These are phyloP conservation scores for Puccinellia tenuiflora DNA, from an alignment of 176 grass and related monocot species.

Conservation along the genomic window DNA sequence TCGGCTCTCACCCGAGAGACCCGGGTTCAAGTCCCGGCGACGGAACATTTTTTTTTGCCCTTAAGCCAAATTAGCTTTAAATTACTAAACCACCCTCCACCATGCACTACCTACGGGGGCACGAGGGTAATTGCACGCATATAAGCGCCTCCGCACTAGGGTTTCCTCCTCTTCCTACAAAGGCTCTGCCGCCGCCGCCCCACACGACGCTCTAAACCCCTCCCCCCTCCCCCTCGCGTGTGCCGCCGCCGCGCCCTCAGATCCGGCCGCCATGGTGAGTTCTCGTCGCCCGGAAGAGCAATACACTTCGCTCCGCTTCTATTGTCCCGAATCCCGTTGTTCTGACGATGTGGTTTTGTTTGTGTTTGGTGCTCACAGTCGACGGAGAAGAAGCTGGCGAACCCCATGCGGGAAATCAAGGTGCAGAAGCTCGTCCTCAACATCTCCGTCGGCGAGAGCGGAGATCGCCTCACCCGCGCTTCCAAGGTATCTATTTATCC, in stretches of 20 bases:
- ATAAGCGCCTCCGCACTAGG: constrained; percentile 14
- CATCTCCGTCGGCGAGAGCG: constrained; percentile 90
- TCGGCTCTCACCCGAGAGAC: constrained; percentile 99
- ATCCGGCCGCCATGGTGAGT: constrained; percentile 43
- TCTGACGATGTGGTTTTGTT: constrained; percentile 1
- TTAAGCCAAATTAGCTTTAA: fast-evolving
- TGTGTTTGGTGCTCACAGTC: constrained; percentile 33
- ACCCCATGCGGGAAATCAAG: constrained; percentile 84
- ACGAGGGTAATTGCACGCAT: background rate
- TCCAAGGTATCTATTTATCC: constrained; percentile 37
- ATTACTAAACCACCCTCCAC: background rate
- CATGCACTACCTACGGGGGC: background rate
- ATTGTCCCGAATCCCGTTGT: background rate
- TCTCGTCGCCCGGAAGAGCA: background rate
- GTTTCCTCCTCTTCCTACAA: constrained; percentile 16
- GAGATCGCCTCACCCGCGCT: constrained; percentile 77
- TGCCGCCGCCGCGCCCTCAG: background rate
- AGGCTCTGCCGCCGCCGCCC: constrained; percentile 28
- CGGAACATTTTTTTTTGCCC: constrained; percentile 1
- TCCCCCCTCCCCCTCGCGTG: background rate
- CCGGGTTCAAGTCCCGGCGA: constrained; percentile 93
- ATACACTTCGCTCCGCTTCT: background rate
- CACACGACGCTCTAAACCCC: background rate
- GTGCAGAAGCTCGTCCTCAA: constrained; percentile 86
- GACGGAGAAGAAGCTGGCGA: constrained; percentile 75